Evolutionary conservation across 2,329 filamentous ascomycete species (phyloP).

Genomic region (Cladosporium sp.): DNA sequence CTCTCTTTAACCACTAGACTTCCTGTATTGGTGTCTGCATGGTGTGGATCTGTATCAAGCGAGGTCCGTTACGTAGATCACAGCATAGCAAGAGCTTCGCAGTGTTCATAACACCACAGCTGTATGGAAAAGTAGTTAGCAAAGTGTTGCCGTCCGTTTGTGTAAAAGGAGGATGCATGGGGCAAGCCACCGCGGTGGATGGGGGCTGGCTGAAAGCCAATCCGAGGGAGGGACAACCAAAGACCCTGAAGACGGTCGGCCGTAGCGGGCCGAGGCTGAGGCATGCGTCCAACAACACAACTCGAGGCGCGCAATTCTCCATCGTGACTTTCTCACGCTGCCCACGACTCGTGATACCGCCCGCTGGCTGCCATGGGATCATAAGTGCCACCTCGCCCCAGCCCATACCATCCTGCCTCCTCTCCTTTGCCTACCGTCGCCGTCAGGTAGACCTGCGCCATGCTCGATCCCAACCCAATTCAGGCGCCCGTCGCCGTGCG

Average conservation of each 20-base stretch:
- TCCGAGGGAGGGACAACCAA: too few relatives aligned
- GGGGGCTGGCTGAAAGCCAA: too few relatives aligned
- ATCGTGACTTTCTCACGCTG: slow-evolving; percentile 2
- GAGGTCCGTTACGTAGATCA: not conserved
- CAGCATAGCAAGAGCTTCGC: not conserved
- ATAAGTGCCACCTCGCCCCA: not conserved
- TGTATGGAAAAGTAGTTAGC: too few relatives aligned
- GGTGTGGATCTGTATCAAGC: not conserved
- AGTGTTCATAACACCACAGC: too few relatives aligned
- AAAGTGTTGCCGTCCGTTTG: too few relatives aligned
- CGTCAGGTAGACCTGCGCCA: slow-evolving; percentile 28
- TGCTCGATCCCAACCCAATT: slow-evolving; percentile 67
- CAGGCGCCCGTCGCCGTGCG: slow-evolving; percentile 53
- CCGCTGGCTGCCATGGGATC: not conserved
- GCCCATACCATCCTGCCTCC: not conserved
- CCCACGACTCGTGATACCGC: slow-evolving; percentile 3
- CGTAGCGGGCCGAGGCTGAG: not conserved
- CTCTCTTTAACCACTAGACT: not conserved
- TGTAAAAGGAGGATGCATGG: too few relatives aligned
- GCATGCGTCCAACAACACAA: not conserved
- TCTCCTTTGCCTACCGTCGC: not conserved
- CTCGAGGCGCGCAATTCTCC: not conserved
- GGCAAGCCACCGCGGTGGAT: too few relatives aligned
- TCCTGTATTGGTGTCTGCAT: not conserved
- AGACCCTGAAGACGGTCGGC: not conserved